These are phyloP conservation scores for Lachancea fermentati DNA, from an alignment of 805 yeast species.

Conservation along the genomic window DNA sequence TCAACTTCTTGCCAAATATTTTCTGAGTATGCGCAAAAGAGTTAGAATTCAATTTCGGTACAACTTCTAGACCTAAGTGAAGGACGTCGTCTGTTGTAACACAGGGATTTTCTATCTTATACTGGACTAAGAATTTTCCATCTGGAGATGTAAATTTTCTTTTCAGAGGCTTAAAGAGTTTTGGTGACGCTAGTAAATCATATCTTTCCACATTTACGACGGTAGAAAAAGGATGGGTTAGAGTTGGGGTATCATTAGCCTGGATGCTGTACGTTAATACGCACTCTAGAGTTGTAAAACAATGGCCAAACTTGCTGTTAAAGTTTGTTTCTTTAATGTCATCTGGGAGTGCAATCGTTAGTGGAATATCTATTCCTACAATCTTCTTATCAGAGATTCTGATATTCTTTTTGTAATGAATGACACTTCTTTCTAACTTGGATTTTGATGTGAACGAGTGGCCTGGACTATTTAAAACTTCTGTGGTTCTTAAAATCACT, in stretches of 20 bases:
- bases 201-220: constrained; percentile 49
- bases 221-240: constrained; percentile 17
- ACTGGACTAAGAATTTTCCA: constrained; percentile 41
- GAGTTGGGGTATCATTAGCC: constrained; percentile 1
- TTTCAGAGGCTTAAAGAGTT: constrained; percentile 48
- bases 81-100: constrained; percentile 55
- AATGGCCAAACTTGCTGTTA: constrained; percentile 42
- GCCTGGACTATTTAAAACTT: constrained; percentile 36
- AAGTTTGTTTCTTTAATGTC: constrained; percentile 50
- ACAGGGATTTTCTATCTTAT: constrained; percentile 45
- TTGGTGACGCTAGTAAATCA: constrained; percentile 50
- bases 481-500: constrained; percentile 44
- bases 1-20: constrained; percentile 29
- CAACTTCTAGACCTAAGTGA: constrained; percentile 35
- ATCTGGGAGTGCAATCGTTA: constrained; percentile 50
- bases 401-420: constrained; percentile 31
- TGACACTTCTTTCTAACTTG: constrained; percentile 22
- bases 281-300: constrained; percentile 41
- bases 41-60: constrained; percentile 33
- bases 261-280: constrained; percentile 16
- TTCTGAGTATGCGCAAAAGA: constrained; percentile 10
- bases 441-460: constrained; percentile 19
- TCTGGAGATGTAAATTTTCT: constrained; percentile 44
- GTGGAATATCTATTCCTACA: constrained; percentile 54
- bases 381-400: constrained; percentile 39